Evolutionary conservation across 768 basidiomycete species (phyloP), one percentile per base, ranked within the genome.

Genomic region (Podaxis sp.): DNA sequence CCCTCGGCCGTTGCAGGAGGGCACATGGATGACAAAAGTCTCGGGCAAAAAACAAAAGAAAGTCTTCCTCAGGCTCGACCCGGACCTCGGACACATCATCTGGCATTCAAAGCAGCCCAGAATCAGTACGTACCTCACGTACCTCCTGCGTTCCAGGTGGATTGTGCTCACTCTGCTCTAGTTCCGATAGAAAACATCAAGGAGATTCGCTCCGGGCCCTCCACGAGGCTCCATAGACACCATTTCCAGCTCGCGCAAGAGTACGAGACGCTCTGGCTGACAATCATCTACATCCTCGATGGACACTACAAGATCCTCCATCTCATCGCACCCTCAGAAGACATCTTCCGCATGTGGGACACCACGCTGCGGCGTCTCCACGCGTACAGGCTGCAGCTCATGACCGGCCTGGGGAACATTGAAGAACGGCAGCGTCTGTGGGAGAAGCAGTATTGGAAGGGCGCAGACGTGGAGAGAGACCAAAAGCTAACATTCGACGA

Each of bases 171-270:
- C 13, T 52, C 53, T 40, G 17, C 19, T 40, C 47, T 25, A 97
- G 95, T 96, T 53, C 87, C 89, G 2, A 89, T 96, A 63, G 93
- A 94, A 72, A 86, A 85, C 66, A 93, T 97, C 73, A 91, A 93
- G 64, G 95, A 97, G 71, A 84, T 97, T 19, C 90, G 95, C 22
- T 82, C 88, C 3, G 91, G 89, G 7, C 71, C 84, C 1, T 89
- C 92, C 55, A 88, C 91, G 2, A 80, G 87, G 9, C 87, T 89
- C 72, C 87, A 92, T 70, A 86, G 90, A 63, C 82, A 88, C 61
- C 89, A 88, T 67, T 90, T 89, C 68, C 86, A 86, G 68, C 81
- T 91, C 29, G 77, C 89, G 0, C 75, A 80, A 57, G 84, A 88
- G 58, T 85, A 82, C 66, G 86, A 91, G 68, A 82, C 87, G 65